Evolutionary conservation across 257 asterid genomes (phyloP), one percentile per base, ranked within the genome.

Genomic region (Fraxinus excelsior): DNA sequence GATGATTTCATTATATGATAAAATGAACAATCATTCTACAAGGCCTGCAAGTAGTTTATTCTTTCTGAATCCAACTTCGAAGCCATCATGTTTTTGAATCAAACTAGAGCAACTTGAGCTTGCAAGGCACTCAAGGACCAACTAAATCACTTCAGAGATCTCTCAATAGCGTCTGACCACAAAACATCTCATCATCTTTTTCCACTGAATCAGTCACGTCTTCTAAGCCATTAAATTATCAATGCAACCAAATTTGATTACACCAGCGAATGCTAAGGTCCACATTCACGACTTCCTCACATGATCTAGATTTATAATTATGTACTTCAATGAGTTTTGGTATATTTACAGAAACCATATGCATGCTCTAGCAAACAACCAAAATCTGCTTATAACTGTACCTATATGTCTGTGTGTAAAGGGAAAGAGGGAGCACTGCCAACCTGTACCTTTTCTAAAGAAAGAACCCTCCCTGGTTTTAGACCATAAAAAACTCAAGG

Each of bases 361-460:
- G 18, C n/a, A 46, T 3, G 14, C n/a, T 46, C n/a, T 3, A 46
- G n/a, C n/a, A 3, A 46, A 14, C 56, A 3, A 14, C 56, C 56
- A 46, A 46, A 14, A 46, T 4, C 56, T 46, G 56, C n/a, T 46
- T 46, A 42, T 42, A 3, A 46, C 21, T 46, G n/a, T 16, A 46
- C 56, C 19, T 46, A 46, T 4, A 46, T 46, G 56, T 46, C 14
- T 14, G 7, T 46, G 69, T 68, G 23, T 1, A 68, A n/a, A 51
- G 35, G 18, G 16, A 5, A 31, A 7, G 9, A 21, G 53, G 13
- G 21, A 28, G 21, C 35, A 75, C n/a, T 26, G 46, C 42, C 66
- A 19, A 40, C 31, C 78, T 26, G 28, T 28, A 46, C 67, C 49
- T 67, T 40, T 23, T 67, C 79, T 44, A 34, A 28, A 76, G 37